These are phyloP conservation scores for Globisporangium nagaii DNA, from an alignment of 352 stramenopile species.

Conservation along the genomic window DNA sequence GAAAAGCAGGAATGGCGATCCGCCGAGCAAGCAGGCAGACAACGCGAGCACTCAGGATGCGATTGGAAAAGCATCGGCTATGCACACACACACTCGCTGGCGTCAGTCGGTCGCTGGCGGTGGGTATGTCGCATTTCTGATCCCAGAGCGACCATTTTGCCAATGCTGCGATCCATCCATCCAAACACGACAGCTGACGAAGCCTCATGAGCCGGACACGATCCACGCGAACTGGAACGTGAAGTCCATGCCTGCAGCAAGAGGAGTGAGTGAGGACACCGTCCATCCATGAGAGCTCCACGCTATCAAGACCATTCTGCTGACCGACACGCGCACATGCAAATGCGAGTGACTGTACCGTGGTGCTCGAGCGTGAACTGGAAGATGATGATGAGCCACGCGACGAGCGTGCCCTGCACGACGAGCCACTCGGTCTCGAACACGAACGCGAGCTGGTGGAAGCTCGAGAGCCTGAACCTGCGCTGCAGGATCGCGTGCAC, in stretches of 20 bases:
- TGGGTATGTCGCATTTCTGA: conserved; percentile 1
- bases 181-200: neutral
- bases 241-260: neutral
- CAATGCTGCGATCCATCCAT: neutral
- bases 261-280: no score
- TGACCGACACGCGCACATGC: no score
- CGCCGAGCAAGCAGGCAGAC: no score
- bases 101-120: neutral
- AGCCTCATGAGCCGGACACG: neutral
- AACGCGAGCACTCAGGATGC: no score
- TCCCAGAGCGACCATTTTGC: no score
- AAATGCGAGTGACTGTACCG: neutral
- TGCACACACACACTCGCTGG: neutral
- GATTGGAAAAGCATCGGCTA: neutral
- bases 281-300: no score
- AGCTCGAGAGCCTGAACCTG: neutral
- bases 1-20: no score
- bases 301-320: no score
- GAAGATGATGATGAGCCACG: neutral
- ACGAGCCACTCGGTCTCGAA: conserved; percentile 3
- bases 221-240: neutral
- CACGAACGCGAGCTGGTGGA: conserved; percentile 1
- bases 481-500: neutral
- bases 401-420: neutral
- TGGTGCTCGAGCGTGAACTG: conserved; percentile 3